Evolutionary conservation across 1,284 basidiomycete genomes (phyloP), one percentile per base, ranked within the genome.

Genomic region (Sporisorium reilianum): DNA sequence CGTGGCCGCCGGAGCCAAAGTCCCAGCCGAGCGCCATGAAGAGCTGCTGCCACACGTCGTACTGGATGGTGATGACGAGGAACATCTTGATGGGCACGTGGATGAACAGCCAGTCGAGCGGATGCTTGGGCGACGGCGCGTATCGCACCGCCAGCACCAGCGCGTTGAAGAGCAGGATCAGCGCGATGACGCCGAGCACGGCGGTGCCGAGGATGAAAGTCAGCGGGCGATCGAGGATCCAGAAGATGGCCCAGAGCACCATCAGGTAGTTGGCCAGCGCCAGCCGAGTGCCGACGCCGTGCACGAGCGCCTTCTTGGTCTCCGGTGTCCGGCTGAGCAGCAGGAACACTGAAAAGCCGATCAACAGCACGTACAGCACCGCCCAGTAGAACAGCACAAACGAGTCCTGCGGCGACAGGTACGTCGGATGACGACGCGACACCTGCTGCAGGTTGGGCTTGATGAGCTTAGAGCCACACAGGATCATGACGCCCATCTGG

Each of bases 191-290:
- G 8, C 65, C 70, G 2, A 84, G 62, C 10, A 71, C 46, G 12
- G 55, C 72, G 23, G 70, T 70, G n/a, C 77, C 82, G 16, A 77
- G 55, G 34, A 77, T 61, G 28, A 78, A 78, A 7, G 80, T 66
- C 18, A 52, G 40, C 5, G 57, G 71, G 7, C 75, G 80, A 57
- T 83, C 75, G 30, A 84, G 34, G 76, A 93, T 91, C 89, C 91
- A 95, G 71, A 90, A 87, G 42, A 95, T 88, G 0, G 92, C 91
- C 92, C 93, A 95, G 3, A 89, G 85, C 0, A 91, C 93, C 89
- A 93, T 91, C 8, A 92, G 78, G 88, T 92, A 91, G 81, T 96
- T 95, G 5, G 92, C 89, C 26, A 92, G 82, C 0, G 94, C 91
- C 45, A 95, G 88, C 1, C 91, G 88, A 4, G 92, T 82, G 0